Percentiles rank a stretch among this genome's conserved stretches.
Evolutionary conservation across 768 basidiomycete genomes (phyloP).

Genomic region (Bullera alba): DNA sequence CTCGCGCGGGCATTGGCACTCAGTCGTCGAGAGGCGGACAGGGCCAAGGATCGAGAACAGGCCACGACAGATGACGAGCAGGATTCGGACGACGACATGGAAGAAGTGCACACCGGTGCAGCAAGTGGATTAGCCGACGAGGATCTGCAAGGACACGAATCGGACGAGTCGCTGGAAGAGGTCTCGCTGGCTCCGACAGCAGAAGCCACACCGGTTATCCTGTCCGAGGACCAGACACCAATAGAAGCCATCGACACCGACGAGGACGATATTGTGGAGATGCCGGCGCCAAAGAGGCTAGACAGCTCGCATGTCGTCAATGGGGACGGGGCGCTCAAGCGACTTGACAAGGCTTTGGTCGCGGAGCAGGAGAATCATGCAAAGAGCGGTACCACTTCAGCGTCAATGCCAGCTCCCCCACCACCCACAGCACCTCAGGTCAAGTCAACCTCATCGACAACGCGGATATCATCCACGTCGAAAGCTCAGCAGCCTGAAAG

Average conservation of each 20-base stretch:
- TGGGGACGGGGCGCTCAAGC: background rate
- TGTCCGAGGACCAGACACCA: background rate
- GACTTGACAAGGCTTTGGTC: background rate
- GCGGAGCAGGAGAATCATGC: background rate
- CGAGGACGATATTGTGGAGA: conserved; percentile 15
- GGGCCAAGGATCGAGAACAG: background rate
- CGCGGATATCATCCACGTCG: no score
- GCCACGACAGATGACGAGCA: background rate
- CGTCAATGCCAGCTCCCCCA: no score
- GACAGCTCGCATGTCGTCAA: background rate
- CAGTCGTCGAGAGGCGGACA: conserved; percentile 27
- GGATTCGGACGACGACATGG: background rate
- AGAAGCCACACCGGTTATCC: conserved; percentile 3
- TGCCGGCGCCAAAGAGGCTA: background rate
- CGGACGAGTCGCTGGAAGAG: conserved; percentile 38
- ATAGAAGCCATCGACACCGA: conserved; percentile 17
- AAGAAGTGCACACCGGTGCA: background rate
- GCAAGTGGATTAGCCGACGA: background rate
- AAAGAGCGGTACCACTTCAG: no score
- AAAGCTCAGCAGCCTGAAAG: no score
- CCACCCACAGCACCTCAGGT: no score
- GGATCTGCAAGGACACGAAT: conserved; percentile 7
- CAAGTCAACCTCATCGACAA: no score
- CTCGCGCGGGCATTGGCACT: conserved; percentile 53
- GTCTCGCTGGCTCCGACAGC: conserved; percentile 31